Base-by-base conservation (phyloP, 805 yeast species). In the Candida coleopterorum region DNA sequence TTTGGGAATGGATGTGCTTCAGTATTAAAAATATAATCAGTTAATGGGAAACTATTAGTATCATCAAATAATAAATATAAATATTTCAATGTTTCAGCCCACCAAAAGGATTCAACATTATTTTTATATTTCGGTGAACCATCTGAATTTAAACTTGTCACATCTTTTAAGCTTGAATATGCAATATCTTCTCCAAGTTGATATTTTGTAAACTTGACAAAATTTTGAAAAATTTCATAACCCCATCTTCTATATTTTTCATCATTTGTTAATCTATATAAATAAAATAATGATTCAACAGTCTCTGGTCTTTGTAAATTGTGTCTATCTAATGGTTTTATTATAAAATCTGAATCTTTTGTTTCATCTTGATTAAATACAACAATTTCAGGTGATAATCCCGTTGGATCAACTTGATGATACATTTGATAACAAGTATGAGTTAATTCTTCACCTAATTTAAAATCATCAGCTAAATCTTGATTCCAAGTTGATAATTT, bases 1-100 rank as follows among this genome's bases (percentile, higher is more conserved):
- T 65, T 70, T n/a, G 96, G 96, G 60, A 88, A 76, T 25, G 95
- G 93, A 56, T 88, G 97, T 0, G 95, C 97, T 54, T 88, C 96
- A 2, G 96, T 87, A 62, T 86, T 89, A 68, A 85, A 86, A 5
- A 89, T 87, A 37, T 79, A 73, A 40, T 79, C 62, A 32, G 75
- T 75, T 47, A 88, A 63, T 21, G 89, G 87, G 44, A 84, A 60
- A 38, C 77, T 70, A 43, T 73, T 67, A 12, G 70, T 69, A 47
- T 77, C 79, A 45, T 85, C 93, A 60, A 87, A 87, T 44, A 87
- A 63, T 39, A 86, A 60, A 51, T 85, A 85, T 27, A 88, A 66
- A 59, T 88, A 89, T 59, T 89, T 89, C 54, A 89, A 71, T 3
- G 97, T 89, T 57, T 89, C 96, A 2, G 96, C 89, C 34, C 85